These are phyloP conservation scores for Pleurotus pulmonarius DNA, from an alignment of 768 basidiomycete genomes.

Conservation along the genomic window DNA sequence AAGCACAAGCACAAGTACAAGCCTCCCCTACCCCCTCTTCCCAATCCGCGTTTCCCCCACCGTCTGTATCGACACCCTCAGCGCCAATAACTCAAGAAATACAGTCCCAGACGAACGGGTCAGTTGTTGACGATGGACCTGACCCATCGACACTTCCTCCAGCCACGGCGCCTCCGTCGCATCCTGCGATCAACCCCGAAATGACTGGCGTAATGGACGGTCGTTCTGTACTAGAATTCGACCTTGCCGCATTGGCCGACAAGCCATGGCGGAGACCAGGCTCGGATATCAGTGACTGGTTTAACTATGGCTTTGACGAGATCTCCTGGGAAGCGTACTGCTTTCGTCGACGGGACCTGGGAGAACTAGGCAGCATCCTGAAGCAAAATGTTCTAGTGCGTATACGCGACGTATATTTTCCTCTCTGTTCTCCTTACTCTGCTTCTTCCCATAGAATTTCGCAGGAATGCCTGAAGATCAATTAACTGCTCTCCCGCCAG, in stretches of 20 bases:
- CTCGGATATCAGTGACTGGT: conserved; percentile 94
- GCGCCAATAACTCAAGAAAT: conserved; percentile 10
- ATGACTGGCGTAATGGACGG: conserved; percentile 66
- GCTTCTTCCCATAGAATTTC: conserved; percentile 53
- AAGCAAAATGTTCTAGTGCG: conserved; percentile 82
- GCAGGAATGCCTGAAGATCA: conserved; percentile 82
- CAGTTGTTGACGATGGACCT: conserved; percentile 43
- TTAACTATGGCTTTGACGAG: conserved; percentile 99
- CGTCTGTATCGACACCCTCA: conserved; percentile 12
- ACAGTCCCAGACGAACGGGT: conserved; percentile 13
- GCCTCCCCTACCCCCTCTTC: conserved; percentile 15
- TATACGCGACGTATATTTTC: conserved; percentile 11
- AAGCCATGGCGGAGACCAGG: conserved; percentile 93
- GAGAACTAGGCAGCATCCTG: conserved; percentile 74
- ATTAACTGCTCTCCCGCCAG: conserved; percentile 70
- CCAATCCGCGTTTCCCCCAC: conserved; percentile 8
- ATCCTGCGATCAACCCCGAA: conserved; percentile 72
- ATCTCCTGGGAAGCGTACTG: conserved; percentile 93
- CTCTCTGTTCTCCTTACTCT: conserved; percentile 6
- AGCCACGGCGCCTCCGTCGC: conserved; percentile 70
- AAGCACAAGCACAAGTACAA: conserved; percentile 14
- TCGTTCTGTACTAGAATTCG: conserved; percentile 81
- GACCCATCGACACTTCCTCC: conserved; percentile 66
- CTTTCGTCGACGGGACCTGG: conserved; percentile 75
- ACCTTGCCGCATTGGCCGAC: conserved; percentile 67